Evolutionary conservation across 805 yeast species (phyloP).

Genomic region (Yamadazyma kitorensis): DNA sequence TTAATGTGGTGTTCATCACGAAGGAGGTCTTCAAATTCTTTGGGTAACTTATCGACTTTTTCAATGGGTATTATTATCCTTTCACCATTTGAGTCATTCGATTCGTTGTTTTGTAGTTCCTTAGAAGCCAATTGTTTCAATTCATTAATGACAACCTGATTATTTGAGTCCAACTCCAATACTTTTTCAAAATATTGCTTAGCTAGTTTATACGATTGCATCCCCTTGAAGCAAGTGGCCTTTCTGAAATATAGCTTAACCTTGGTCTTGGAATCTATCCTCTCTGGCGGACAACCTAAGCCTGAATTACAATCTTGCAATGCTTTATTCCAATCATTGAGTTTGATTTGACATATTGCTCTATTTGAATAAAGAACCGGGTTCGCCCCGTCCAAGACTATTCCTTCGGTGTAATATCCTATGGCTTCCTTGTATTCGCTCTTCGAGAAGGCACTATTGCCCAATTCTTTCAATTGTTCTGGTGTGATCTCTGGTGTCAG

Average conservation of each 20-base stretch:
- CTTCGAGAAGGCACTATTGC: slow-evolving; percentile 51
- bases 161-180: slow-evolving; percentile 39
- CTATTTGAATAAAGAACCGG: slow-evolving; percentile 65
- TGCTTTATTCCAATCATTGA: slow-evolving; percentile 49
- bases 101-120: background rate
- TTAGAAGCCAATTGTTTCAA: slow-evolving; percentile 15
- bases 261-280: slow-evolving; percentile 27
- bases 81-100: slow-evolving; percentile 4
- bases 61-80: slow-evolving; percentile 28
- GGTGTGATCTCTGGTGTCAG: slow-evolving; percentile 21
- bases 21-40: slow-evolving; percentile 19
- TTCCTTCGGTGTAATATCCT: slow-evolving; percentile 53
- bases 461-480: slow-evolving; percentile 39
- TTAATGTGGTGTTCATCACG: background rate
- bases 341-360: slow-evolving; percentile 61
- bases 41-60: slow-evolving; percentile 45
- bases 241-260: slow-evolving; percentile 54
- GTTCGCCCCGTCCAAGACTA: slow-evolving; percentile 44
- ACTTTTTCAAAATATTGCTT: slow-evolving; percentile 31
- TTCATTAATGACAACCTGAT: slow-evolving; percentile 37
- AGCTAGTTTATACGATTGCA: slow-evolving; percentile 24
- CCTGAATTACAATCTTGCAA: slow-evolving; percentile 51
- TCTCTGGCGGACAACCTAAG: slow-evolving; percentile 26
- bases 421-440: slow-evolving; percentile 51
- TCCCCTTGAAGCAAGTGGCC: slow-evolving; percentile 38